phyloP scores from a whole-genome alignment of 1,139 yeast species.

The Suhomyces wounanorum region DNA sequence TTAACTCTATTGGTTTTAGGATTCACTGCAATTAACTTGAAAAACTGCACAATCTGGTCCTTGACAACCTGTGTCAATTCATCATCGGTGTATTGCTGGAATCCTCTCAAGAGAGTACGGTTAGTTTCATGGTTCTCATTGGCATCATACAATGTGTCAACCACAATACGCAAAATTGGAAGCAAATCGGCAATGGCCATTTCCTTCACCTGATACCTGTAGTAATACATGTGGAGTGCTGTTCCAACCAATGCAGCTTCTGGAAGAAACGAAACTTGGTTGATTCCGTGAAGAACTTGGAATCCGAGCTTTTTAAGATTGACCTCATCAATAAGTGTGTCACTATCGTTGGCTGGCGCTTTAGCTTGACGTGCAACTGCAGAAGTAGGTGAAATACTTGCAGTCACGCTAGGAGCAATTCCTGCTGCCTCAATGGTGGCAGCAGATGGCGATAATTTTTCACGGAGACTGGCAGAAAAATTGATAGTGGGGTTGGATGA shows the following conservation, averaged over 20 bases:
- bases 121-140: conserved; percentile 25
- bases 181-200: conserved; percentile 28
- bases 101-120: conserved; percentile 20
- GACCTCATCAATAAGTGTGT: conserved; percentile 18
- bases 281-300: conserved; percentile 43
- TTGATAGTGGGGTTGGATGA: conserved; percentile 7
- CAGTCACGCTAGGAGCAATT: conserved; percentile 1
- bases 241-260: conserved; percentile 43
- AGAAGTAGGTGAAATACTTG: conserved; percentile 4
- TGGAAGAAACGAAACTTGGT: conserved; percentile 39
- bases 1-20: conserved; percentile 28
- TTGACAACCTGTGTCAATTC: conserved; percentile 27
- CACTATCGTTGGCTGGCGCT: conserved; percentile 9
- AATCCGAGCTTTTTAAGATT: conserved; percentile 48
- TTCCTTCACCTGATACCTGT: conserved; percentile 20
- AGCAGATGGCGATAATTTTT: conserved; percentile 5
- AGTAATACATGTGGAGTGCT: conserved; percentile 37
- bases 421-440: conserved; percentile 7
- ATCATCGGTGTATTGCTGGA: conserved; percentile 15
- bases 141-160: conserved; percentile 27
- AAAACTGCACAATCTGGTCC: conserved; percentile 35
- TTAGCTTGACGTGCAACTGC: background rate
- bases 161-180: conserved; percentile 31
- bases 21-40: conserved; percentile 38
- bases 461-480: background rate